Evolutionary conservation across 495 filamentous ascomycete genomes (phyloP).

Genomic region (Aspergillus coremiiformis): DNA sequence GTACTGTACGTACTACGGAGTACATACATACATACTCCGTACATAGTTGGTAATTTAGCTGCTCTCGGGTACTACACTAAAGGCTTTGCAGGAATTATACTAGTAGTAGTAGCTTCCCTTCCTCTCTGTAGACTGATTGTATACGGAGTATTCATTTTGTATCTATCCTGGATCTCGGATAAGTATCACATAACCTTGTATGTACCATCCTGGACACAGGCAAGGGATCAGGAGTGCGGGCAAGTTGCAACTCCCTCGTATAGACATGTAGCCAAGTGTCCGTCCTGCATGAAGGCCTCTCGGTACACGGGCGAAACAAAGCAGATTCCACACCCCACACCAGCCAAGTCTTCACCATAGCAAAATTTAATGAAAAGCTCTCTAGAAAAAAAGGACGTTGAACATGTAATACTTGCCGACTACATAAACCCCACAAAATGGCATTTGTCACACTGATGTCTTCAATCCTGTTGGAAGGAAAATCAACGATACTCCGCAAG

Average conservation of each 20-base stretch:
- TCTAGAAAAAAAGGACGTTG: background rate
- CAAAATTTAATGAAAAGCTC: background rate
- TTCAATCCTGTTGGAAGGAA: background rate
- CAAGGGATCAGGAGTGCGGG: background rate
- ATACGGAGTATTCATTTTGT: background rate
- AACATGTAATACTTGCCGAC: background rate
- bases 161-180: background rate
- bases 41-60: background rate
- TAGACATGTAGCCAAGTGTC: background rate
- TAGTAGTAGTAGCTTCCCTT: background rate
- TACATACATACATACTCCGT: background rate
- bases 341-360: background rate
- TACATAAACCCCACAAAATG: background rate
- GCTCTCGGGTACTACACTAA: background rate
- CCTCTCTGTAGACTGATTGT: background rate
- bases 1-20: too few relatives aligned
- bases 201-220: too few relatives aligned
- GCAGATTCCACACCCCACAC: background rate
- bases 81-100: background rate
- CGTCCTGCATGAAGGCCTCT: background rate
- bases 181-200: background rate
- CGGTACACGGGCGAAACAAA: background rate
- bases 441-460: slow-evolving; percentile 4
- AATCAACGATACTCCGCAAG: background rate
- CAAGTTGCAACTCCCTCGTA: background rate